Conservation (phyloP, 2,329 filamentous ascomycete genomes). For the Periconia sp. region DNA sequence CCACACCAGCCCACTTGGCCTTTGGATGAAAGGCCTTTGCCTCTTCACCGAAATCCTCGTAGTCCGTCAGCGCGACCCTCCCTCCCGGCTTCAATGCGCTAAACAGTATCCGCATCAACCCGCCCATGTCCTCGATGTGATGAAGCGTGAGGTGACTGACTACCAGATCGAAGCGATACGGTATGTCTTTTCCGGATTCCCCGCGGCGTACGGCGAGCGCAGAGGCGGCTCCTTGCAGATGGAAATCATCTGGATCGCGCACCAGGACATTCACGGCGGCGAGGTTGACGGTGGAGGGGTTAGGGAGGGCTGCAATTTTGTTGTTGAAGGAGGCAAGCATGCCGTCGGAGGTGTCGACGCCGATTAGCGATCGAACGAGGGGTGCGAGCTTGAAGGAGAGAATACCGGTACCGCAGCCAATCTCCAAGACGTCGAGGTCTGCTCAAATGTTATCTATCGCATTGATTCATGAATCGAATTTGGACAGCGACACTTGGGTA, state of each 20-base stretch:
- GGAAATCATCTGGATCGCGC: constrained; percentile 52
- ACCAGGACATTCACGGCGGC: constrained; percentile 51
- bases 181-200: constrained; percentile 22
- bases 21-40: constrained; percentile 57
- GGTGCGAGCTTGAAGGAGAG: constrained; percentile 55
- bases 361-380: constrained; percentile 51
- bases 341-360: constrained; percentile 56
- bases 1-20: constrained; percentile 56
- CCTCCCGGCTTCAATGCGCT: constrained; percentile 54
- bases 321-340: constrained; percentile 56
- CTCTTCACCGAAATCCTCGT: constrained; percentile 58
- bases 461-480: not conserved
- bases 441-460: not conserved
- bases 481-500: too few species aligned
- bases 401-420: constrained; percentile 60
- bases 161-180: constrained; percentile 53
- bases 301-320: constrained; percentile 44
- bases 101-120: constrained; percentile 50
- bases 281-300: constrained; percentile 43
- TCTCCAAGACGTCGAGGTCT: constrained; percentile 55
- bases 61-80: constrained; percentile 57
- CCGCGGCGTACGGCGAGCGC: constrained; percentile 39
- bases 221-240: constrained; percentile 30
- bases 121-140: constrained; percentile 53
- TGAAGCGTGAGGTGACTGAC: constrained; percentile 59